Evolutionary conservation across 352 stramenopile species (phyloP), one percentile per base, ranked within the genome.

Genomic region (Globisporangium canariense): DNA sequence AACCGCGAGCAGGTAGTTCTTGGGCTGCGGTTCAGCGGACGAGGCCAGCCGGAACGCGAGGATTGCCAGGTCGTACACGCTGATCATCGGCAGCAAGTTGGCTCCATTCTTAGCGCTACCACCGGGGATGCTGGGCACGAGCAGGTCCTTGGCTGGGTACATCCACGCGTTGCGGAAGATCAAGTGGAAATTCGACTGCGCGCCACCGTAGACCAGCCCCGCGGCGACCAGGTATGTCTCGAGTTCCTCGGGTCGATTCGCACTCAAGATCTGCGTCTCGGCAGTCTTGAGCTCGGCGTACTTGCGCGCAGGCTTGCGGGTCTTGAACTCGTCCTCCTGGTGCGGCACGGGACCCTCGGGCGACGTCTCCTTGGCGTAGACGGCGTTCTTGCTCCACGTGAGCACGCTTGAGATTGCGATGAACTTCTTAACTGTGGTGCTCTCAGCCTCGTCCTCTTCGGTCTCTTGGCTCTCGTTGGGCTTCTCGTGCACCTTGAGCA

Each of bases 81-180:
- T 89, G 62, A 96, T 87, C 75, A 89, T 95, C 20, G 89, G 89
- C 38, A 96, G 47, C 43, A 91, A 25, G 60, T 96, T 94, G 9
- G 73, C 70, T 14, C 82, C 82, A 46, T 68, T 65, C 59, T 59
- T 66, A 2, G 64, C 68, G 34, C 47, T 60, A 18, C 64, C 56
- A 3, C 86, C 79, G 9, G 69, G 59, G 28, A 90, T 53, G 46
- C 79, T 88, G 10, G 84, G 83, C 5, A 94, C 80, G 7, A 92
- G 58, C 22, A 92, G 45, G 2, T 83, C 73, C 1, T 58, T 60
- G 32, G 79, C 67, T 3, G 86, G 79, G 60, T 88, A 61, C 76
- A 94, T 71, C 86, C 86, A 94, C 14, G 83, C 81, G 49, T 90
- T 68, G 14, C 83, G 84, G 58, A 96, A 91, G 50, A 95, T 67